Evolutionary conservation across 805 yeast species (phyloP), one percentile per base, ranked within the genome.

Genomic region (Monosporozyma unispora): DNA sequence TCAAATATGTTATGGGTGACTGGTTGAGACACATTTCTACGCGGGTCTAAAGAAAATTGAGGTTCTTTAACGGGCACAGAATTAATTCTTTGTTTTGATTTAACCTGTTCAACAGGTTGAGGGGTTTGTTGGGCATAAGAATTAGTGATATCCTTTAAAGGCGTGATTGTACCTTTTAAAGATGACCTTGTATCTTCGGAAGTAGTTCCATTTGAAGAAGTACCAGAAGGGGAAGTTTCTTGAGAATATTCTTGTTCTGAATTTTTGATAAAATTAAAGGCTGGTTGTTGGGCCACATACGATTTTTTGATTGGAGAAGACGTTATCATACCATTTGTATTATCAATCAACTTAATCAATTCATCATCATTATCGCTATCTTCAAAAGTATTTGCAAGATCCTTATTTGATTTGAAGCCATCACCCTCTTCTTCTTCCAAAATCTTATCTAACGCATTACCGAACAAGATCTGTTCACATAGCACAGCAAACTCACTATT

Each of bases 381-480:
- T 5, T 25, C 19, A 18, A 21, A 28, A 22, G 3, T 16, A n/a
- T 25, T 19, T 4, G 22, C 16, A n/a, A 16, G 11, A 3, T 44
- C 28, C 12, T 16, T 14, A 12, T 21, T 31, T 1, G 28, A 18
- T 11, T 31, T 23, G 9, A 28, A 44, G 16, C 49, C 48, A 4
- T 40, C 52, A 33, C 53, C 54, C 29, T 56, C 58, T 44, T 55
- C 59, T 40, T 61, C 66, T 42, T 58, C 65, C 12, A 57, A 29
- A 37, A 59, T 62, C 27, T 55, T 57, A 27, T 57, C 61, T 12
- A 63, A 47, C 1, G 56, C 64, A 19, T 57, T 54, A 4, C 65
- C 63, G 51, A 62, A 63, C 11, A 66, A 44, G 12, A 64, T 55
- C 41, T 62, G 61, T 37, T 64, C 63, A 49, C 67, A 62, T n/a